Conservation (phyloP, 805 yeast genomes). For the Phaffomyces opuntiae region DNA sequence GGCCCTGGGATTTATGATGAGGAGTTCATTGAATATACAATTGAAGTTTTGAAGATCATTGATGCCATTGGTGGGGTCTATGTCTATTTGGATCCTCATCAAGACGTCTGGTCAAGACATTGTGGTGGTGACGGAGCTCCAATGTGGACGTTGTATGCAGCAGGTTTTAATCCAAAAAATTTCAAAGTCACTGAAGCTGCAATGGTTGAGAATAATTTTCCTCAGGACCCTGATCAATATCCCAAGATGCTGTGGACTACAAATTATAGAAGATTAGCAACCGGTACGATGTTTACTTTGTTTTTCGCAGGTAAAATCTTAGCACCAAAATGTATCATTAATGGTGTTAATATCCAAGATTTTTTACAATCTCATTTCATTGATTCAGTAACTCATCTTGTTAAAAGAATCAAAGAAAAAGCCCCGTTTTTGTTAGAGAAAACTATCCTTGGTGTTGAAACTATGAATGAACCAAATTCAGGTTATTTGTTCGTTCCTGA, state of each 20-base stretch:
- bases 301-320: slow-evolving; percentile 74
- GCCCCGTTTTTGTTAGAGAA: slow-evolving; percentile 40
- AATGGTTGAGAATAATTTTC: slow-evolving; percentile 54
- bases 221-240: slow-evolving; percentile 33
- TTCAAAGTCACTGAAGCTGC: slow-evolving; percentile 76
- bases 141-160: slow-evolving; percentile 84
- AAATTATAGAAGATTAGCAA: slow-evolving; percentile 70
- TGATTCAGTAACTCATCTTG: slow-evolving; percentile 42
- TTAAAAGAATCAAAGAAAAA: slow-evolving; percentile 30
- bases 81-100: slow-evolving; percentile 84
- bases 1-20: slow-evolving; percentile 84
- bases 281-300: slow-evolving; percentile 75
- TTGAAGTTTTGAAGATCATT: slow-evolving; percentile 51
- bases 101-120: slow-evolving; percentile 89
- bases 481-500: slow-evolving; percentile 66
- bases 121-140: slow-evolving; percentile 95
- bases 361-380: slow-evolving; percentile 62
- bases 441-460: slow-evolving; percentile 72
- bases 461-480: slow-evolving; percentile 76
- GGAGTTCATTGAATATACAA: slow-evolving; percentile 64
- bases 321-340: slow-evolving; percentile 68
- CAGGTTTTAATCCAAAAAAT: slow-evolving; percentile 75
- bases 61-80: slow-evolving; percentile 64
- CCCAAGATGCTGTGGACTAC: slow-evolving; percentile 94
- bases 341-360: slow-evolving; percentile 72